Conservation (phyloP, 2,329 filamentous ascomycete species). For the Lachnellula arida region DNA sequence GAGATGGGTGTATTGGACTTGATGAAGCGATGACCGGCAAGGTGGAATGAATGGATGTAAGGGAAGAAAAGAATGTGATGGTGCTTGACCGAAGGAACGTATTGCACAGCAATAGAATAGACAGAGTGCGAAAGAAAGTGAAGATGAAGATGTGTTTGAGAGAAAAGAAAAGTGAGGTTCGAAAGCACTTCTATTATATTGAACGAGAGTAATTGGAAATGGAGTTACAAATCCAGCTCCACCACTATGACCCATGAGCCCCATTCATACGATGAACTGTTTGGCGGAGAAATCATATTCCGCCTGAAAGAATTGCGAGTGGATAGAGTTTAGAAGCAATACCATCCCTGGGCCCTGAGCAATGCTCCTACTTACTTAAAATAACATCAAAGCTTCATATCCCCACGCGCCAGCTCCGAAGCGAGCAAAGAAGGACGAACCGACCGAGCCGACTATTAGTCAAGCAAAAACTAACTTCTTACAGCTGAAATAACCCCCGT, state of each 20-base stretch:
- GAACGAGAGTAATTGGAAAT: not conserved
- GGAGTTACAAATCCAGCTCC: not conserved
- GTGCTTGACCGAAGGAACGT: conserved; percentile 18
- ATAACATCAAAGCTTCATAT: no score
- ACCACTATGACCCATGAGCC: not conserved
- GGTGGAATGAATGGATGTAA: conserved; percentile 14
- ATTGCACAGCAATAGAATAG: conserved; percentile 19
- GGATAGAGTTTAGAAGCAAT: no score
- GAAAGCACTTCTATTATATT: not conserved
- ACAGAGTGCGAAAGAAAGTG: conserved; percentile 4
- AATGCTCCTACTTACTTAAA: no score
- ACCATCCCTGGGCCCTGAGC: no score
- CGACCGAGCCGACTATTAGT: no score
- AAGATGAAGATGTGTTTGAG: not conserved
- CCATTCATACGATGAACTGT: no score
- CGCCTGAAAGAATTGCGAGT: no score
- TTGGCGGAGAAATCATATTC: no score
- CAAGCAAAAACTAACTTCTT: not conserved
- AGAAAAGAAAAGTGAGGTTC: not conserved
- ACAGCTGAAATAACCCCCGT: not conserved
- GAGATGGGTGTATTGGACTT: conserved; percentile 1
- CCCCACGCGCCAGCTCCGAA: no score
- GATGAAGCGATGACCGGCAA: conserved; percentile 16
- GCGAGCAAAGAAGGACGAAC: no score
- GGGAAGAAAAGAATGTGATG: conserved; percentile 18